phyloP scores from a whole-genome alignment of 768 basidiomycete genomes.

The Suillus occidentalis region DNA sequence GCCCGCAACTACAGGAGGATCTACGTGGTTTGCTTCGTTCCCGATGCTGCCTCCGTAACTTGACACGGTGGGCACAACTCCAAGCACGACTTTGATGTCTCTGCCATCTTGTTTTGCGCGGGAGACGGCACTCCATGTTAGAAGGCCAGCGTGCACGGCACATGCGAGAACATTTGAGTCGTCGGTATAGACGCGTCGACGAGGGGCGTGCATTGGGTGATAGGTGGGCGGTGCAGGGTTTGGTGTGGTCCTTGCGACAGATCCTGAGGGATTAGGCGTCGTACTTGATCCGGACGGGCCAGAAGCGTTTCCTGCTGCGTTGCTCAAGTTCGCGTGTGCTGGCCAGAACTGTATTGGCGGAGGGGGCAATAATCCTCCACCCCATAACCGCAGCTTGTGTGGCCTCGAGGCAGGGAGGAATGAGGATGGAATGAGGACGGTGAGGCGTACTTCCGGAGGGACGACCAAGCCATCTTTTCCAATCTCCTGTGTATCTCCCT shows the following conservation, averaged over 20 bases:
- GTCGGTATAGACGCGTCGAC: conserved; percentile 71
- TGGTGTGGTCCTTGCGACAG: not conserved
- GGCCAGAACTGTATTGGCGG: conserved; percentile 32
- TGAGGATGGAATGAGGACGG: conserved; percentile 58
- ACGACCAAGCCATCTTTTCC: conserved; percentile 15
- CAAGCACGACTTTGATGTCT: conserved; percentile 43
- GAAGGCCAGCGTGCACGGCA: conserved; percentile 62
- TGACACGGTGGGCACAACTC: conserved; percentile 38
- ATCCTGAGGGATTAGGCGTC: conserved; percentile 4
- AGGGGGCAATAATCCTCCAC: conserved; percentile 54
- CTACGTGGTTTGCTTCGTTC: conserved; percentile 43
- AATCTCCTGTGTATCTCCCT: conserved; percentile 23
- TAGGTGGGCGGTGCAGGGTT: conserved; percentile 16
- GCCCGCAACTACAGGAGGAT: conserved; percentile 4
- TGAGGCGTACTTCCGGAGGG: conserved; percentile 37
- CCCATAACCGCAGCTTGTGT: conserved; percentile 62
- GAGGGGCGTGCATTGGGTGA: conserved; percentile 28
- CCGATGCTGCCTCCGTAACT: conserved; percentile 46
- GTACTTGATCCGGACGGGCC: conserved; percentile 23
- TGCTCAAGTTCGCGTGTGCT: conserved; percentile 8
- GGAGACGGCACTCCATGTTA: conserved; percentile 43
- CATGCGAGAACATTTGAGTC: conserved; percentile 73
- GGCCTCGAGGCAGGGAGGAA: conserved; percentile 59
- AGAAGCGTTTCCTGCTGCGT: not conserved
- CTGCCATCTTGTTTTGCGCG: conserved; percentile 37